Evolutionary conservation across 1,139 yeast species (phyloP).

Genomic region (Hansenula lynferdii): DNA sequence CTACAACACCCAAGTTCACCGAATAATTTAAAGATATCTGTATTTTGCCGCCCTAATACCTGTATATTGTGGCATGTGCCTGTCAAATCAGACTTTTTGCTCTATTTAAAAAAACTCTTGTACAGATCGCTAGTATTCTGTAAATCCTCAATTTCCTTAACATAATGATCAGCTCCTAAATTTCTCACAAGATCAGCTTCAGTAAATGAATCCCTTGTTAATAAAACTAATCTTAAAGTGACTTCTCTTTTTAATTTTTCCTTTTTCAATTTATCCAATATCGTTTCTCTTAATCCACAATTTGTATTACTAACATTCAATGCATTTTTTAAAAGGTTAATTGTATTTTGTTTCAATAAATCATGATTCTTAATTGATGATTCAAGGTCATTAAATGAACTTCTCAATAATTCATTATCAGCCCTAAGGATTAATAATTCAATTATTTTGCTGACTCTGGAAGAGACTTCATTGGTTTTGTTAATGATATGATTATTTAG

Average conservation of each 20-base stretch:
- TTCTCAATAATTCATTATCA: slow-evolving; percentile 44
- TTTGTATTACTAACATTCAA: slow-evolving; percentile 36
- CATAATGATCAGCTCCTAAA: slow-evolving; percentile 12
- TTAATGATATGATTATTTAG: slow-evolving; percentile 15
- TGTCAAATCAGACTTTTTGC: no score
- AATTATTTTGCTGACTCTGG: slow-evolving; percentile 35
- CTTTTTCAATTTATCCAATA: slow-evolving; percentile 36
- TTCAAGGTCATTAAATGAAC: slow-evolving; percentile 19
- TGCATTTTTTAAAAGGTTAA: slow-evolving; percentile 40
- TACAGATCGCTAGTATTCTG: slow-evolving; percentile 10
- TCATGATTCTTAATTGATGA: slow-evolving; percentile 21
- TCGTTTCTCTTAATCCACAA: slow-evolving; percentile 46
- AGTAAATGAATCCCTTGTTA: slow-evolving; percentile 11
- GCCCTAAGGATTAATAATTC: slow-evolving; percentile 40
- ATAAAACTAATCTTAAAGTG: slow-evolving; percentile 16
- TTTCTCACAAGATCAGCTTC: slow-evolving; percentile 18
- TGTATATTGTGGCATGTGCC: no score
- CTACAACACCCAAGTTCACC: no score
- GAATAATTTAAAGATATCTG: no score
- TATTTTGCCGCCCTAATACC: no score
- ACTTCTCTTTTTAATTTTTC: slow-evolving; percentile 29
- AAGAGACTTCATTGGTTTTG: slow-evolving; percentile 34
- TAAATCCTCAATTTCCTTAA: slow-evolving; percentile 9
- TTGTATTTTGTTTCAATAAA: slow-evolving; percentile 32
- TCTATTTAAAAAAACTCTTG: neutral